These are phyloP conservation scores for Eremochloa ophiuroides DNA, from an alignment of 176 grass and related monocot genomes.

Conservation along the genomic window DNA sequence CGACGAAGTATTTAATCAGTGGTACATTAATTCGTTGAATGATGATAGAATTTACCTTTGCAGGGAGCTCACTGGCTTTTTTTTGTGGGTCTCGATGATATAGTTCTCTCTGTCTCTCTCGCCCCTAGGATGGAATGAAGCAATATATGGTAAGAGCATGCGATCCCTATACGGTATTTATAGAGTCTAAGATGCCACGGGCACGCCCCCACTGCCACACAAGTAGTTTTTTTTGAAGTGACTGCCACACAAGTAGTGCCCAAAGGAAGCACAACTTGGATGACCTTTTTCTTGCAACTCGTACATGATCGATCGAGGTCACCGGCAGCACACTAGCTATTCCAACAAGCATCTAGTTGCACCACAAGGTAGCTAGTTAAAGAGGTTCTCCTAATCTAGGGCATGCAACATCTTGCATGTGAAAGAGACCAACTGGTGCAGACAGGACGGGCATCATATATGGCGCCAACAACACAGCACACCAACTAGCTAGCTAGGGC, in stretches of 20 bases:
- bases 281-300: no score
- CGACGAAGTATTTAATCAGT: not conserved
- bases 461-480: not conserved
- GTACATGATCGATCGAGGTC: no score
- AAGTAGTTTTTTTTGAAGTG: no score
- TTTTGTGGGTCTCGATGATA: not conserved
- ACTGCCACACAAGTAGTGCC: no score
- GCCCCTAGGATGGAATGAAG: not conserved
- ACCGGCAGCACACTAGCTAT: no score
- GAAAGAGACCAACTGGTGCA: no score
- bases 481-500: slow-evolving; percentile 13
- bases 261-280: no score
- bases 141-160: not conserved
- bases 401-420: not conserved
- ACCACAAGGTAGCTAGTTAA: no score
- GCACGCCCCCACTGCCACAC: not conserved
- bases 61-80: not conserved
- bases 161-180: slow-evolving; percentile 26
- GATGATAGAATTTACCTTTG: not conserved
- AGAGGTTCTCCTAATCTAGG: no score
- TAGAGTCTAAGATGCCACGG: slow-evolving; percentile 19
- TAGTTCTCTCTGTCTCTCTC: not conserved
- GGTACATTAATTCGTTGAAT: not conserved
- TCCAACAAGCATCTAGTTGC: no score
- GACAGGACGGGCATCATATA: no score